Evolutionary conservation across 2,329 filamentous ascomycete genomes (phyloP).

Genomic region (Scedosporium dehoogii): DNA sequence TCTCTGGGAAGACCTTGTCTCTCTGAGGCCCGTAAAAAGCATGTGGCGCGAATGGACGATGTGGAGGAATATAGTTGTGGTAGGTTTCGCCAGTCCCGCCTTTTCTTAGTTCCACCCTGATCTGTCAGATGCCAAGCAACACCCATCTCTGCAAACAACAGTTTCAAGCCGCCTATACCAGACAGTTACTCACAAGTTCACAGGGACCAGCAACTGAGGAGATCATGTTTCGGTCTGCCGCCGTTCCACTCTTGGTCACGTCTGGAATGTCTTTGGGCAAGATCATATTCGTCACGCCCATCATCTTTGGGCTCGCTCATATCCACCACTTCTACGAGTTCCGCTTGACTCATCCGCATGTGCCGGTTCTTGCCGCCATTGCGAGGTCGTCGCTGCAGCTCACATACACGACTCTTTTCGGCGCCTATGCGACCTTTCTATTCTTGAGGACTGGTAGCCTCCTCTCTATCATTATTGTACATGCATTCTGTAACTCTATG

Average conservation of each 20-base stretch:
- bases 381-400: constrained; percentile 75
- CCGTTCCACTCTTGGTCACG: constrained; percentile 72
- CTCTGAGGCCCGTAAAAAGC: constrained; percentile 43
- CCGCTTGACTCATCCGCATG: constrained; percentile 64
- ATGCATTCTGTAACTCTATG: constrained; percentile 88
- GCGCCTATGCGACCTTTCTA: constrained; percentile 84
- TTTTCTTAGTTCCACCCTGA: background rate
- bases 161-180: background rate
- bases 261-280: constrained; percentile 45
- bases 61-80: constrained; percentile 80
- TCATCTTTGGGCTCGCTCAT: constrained; percentile 90
- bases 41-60: constrained; percentile 64
- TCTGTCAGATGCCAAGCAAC: background rate
- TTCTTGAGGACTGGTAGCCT: constrained; percentile 80
- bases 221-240: constrained; percentile 80
- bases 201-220: constrained; percentile 80
- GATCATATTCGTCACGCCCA: constrained; percentile 72
- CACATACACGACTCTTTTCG: constrained; percentile 83
- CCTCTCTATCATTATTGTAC: constrained; percentile 62
- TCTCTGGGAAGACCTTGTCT: constrained; percentile 55
- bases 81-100: constrained; percentile 33
- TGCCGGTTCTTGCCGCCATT: constrained; percentile 52
- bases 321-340: constrained; percentile 96
- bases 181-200: constrained; percentile 6
- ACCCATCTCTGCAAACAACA: background rate